Conservation (phyloP, 345 rosid species). For the Euphorbia pulcherrima region DNA sequence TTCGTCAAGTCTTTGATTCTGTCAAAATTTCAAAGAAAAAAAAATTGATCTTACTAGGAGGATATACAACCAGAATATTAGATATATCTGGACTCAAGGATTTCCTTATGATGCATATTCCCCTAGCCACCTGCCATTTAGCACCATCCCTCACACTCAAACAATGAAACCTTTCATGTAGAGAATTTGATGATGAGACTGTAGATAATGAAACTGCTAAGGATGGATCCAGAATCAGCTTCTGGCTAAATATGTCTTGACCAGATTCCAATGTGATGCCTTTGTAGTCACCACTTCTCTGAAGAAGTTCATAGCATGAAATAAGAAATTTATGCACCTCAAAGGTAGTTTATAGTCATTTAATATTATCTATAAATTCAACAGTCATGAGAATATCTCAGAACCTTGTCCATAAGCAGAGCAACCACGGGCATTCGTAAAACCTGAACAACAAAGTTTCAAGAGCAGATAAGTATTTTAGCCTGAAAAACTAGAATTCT, state of each 20-base stretch:
- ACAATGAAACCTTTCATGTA: slow-evolving; percentile 31
- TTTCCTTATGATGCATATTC: slow-evolving; percentile 62
- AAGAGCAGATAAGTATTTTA: slow-evolving; percentile 12
- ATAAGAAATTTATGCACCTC: slow-evolving; percentile 3
- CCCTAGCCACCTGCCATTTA: slow-evolving; percentile 66
- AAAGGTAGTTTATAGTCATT: not conserved
- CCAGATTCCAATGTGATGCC: slow-evolving; percentile 88
- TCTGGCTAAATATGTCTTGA: slow-evolving; percentile 71
- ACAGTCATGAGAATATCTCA: slow-evolving; percentile 14
- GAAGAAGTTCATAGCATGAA: slow-evolving; percentile 25
- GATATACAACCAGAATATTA: slow-evolving; percentile 60
- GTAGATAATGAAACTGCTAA: slow-evolving; percentile 30
- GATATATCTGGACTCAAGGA: slow-evolving; percentile 63
- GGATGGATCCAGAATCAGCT: slow-evolving; percentile 74
- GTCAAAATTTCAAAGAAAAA: slow-evolving; percentile 3
- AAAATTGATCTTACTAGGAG: slow-evolving; percentile 68
- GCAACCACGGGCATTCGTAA: slow-evolving; percentile 78
- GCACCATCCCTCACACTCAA: slow-evolving; percentile 34
- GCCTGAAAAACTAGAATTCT: not conserved
- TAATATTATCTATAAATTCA: not conserved
- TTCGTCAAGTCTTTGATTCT: not conserved
- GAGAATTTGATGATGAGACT: slow-evolving; percentile 27
- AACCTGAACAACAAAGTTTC: slow-evolving; percentile 47
- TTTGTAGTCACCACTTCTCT: slow-evolving; percentile 59
- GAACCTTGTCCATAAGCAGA: slow-evolving; percentile 66